Evolutionary conservation across 148 eudicot species (phyloP).

Genomic region (Rheum nobile): DNA sequence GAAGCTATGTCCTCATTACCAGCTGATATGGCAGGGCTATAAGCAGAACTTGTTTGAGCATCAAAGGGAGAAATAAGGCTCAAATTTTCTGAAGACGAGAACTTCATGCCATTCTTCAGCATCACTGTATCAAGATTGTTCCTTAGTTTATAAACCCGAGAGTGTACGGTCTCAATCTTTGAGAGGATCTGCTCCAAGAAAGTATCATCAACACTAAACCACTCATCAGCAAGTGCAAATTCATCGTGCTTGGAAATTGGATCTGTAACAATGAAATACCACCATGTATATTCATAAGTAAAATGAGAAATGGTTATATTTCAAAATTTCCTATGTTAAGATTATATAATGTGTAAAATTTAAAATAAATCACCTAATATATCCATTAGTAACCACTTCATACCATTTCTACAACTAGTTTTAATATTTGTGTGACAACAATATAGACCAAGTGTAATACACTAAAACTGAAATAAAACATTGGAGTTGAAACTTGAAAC

Average conservation of each 20-base stretch:
- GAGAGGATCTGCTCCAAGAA: conserved; percentile 44
- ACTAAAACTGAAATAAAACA: neutral
- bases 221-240: conserved; percentile 31
- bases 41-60: conserved; percentile 57
- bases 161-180: conserved; percentile 49
- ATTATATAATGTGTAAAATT: neutral
- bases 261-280: conserved; percentile 20
- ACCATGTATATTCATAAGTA: neutral
- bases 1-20: conserved; percentile 58
- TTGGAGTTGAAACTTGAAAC: too few species aligned
- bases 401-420: neutral
- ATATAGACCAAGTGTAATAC: neutral
- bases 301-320: neutral
- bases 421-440: neutral
- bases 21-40: conserved; percentile 71
- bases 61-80: conserved; percentile 53
- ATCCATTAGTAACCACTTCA: neutral
- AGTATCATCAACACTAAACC: conserved; percentile 31
- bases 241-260: conserved; percentile 28
- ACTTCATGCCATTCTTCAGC: conserved; percentile 40
- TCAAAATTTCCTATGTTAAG: neutral
- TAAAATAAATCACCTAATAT: neutral
- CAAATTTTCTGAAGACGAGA: conserved; percentile 67
- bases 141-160: conserved; percentile 49
- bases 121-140: conserved; percentile 39